Conservation (phyloP, 139 green algal genomes). For the Chlorella sp. region DNA sequence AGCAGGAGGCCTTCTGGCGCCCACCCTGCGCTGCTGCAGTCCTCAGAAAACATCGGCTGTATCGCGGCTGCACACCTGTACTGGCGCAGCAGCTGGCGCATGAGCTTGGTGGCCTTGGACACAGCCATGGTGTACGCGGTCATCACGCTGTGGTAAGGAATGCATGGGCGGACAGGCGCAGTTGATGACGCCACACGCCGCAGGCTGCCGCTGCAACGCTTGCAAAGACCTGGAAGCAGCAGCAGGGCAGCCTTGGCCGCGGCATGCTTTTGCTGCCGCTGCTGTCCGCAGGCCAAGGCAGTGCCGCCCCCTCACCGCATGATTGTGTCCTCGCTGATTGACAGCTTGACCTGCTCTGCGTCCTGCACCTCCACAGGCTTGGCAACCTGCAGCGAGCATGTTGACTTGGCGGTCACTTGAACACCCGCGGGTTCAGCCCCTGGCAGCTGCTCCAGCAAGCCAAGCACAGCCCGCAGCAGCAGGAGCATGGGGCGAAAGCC, state of each 20-base stretch:
- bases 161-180: background rate
- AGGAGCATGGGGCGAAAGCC: no score
- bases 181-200: no score
- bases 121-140: slow-evolving; percentile 72
- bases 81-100: slow-evolving; percentile 66
- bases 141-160: slow-evolving; percentile 39
- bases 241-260: no score
- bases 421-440: no score
- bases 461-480: no score
- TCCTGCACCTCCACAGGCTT: slow-evolving; percentile 67
- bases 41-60: no score
- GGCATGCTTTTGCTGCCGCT: no score
- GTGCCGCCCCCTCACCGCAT: slow-evolving; percentile 14
- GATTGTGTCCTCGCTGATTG: slow-evolving; percentile 58
- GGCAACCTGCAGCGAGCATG: slow-evolving; percentile 42
- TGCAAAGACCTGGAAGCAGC: background rate
- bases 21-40: no score
- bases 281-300: background rate
- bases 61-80: slow-evolving; percentile 32
- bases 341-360: slow-evolving; percentile 49
- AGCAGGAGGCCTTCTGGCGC: no score
- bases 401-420: no score
- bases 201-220: background rate
- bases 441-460: no score
- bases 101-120: slow-evolving; percentile 49